phyloP scores from a whole-genome alignment of 257 asterid genomes.

The Solanum tacnaense region DNA sequence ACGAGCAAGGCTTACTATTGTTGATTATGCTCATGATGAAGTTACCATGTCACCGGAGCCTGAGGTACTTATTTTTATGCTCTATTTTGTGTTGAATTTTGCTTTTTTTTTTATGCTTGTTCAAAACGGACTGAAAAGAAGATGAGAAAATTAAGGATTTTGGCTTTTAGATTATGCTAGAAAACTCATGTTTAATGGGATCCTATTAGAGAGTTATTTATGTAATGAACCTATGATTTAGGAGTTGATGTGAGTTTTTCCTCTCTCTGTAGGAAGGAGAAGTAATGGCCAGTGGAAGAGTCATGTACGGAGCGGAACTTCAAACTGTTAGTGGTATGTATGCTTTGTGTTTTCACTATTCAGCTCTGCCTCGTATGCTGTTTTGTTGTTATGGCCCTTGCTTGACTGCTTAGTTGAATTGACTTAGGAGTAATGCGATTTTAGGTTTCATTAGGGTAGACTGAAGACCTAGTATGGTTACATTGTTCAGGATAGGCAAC shows the following conservation, averaged over 20 bases:
- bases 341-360: not conserved
- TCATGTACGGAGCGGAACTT: slow-evolving; percentile 46
- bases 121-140: not conserved
- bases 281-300: slow-evolving; percentile 35
- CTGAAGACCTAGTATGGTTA: not conserved
- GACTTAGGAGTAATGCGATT: not conserved
- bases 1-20: slow-evolving; percentile 39
- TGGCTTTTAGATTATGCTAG: not conserved
- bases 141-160: not conserved
- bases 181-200: not conserved
- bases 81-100: not conserved
- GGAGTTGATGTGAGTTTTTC: not conserved
- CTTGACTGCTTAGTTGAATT: not conserved
- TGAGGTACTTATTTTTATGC: slow-evolving; percentile 38
- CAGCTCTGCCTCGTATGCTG: not conserved
- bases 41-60: slow-evolving; percentile 81
- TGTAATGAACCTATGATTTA: not conserved
- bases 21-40: slow-evolving; percentile 88
- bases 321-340: slow-evolving; percentile 48
- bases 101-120: not conserved
- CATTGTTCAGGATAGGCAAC: not conserved
- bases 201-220: not conserved
- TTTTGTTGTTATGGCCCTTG: not conserved
- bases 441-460: too few relatives aligned
- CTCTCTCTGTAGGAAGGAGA: slow-evolving; percentile 62